A percentile compares a stretch with the other conserved stretches of the same genome.
These are phyloP conservation scores for Eimeria falciformis DNA, from an alignment of 169 alveolate species.

Conservation along the genomic window DNA sequence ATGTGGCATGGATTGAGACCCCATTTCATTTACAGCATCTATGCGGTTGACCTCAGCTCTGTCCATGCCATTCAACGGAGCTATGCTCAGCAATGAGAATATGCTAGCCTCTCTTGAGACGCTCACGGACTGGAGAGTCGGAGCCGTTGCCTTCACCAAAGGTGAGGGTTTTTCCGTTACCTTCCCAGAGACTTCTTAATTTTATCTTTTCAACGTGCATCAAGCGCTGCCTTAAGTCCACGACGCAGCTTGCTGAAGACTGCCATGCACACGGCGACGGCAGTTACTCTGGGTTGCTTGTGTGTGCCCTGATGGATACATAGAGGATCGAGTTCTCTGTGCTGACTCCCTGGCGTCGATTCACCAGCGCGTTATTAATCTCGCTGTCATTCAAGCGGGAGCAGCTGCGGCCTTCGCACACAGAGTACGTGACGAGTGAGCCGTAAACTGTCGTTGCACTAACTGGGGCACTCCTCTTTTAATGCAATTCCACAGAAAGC, in stretches of 20 bases:
- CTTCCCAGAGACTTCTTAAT: background rate
- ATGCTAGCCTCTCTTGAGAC: slow-evolving; percentile 47
- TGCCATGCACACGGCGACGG: no score
- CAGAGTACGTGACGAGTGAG: background rate
- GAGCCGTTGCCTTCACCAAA: slow-evolving; percentile 28
- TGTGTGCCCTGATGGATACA: background rate
- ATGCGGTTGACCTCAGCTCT: background rate
- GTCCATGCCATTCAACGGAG: slow-evolving; percentile 65
- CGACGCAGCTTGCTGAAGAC: no score
- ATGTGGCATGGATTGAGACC: background rate
- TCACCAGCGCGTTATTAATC: slow-evolving; percentile 59
- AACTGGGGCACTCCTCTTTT: no score
- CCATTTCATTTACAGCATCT: background rate
- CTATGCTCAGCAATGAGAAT: slow-evolving; percentile 47
- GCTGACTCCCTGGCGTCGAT: slow-evolving; percentile 63
- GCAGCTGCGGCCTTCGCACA: slow-evolving; percentile 63
- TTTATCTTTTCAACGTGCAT: no score
- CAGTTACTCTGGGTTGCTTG: no score
- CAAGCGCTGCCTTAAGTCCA: no score
- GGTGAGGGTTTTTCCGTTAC: background rate
- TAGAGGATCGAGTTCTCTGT: slow-evolving; percentile 54
- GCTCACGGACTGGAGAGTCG: slow-evolving; percentile 62
- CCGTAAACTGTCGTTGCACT: no score
- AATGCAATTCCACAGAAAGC: no score
- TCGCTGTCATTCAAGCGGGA: slow-evolving; percentile 44